phyloP scores from a whole-genome alignment of 495 filamentous ascomycete species.

The Cercophora scortea region DNA sequence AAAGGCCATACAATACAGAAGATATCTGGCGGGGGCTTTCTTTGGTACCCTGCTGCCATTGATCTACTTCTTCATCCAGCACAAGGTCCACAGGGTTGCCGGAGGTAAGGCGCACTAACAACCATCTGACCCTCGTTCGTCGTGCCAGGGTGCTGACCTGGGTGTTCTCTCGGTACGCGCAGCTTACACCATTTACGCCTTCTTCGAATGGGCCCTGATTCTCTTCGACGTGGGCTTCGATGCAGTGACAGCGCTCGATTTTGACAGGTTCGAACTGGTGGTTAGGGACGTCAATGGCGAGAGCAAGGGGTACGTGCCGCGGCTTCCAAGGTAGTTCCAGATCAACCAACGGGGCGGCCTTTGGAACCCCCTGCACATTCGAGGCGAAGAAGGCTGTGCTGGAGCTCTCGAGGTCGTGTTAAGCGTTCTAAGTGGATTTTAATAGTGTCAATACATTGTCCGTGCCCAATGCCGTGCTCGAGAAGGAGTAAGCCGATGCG shows the following conservation, averaged over 20 bases:
- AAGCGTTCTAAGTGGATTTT: conserved; percentile 22
- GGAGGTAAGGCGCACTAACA: conserved; percentile 59
- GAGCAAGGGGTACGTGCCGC: conserved; percentile 98
- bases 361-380: no score
- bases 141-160: conserved; percentile 2
- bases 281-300: conserved; percentile 82
- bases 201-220: conserved; percentile 96
- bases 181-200: conserved; percentile 98
- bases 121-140: neutral
- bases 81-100: conserved; percentile 90
- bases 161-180: conserved; percentile 12
- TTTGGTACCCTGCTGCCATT: conserved; percentile 86
- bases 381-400: no score
- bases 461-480: conserved; percentile 66
- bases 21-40: conserved; percentile 74
- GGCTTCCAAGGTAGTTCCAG: conserved; percentile 72
- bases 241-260: conserved; percentile 93
- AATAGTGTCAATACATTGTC: conserved; percentile 48
- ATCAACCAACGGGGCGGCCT: no score
- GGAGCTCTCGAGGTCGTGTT: no score
- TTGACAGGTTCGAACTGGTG: conserved; percentile 80
- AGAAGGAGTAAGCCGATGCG: conserved; percentile 65
- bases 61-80: conserved; percentile 97
- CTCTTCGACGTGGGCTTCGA: conserved; percentile 95
- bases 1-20: conserved; percentile 79